phyloP scores from a whole-genome alignment of 768 basidiomycete species.

The Gloeophyllum trabeum region DNA sequence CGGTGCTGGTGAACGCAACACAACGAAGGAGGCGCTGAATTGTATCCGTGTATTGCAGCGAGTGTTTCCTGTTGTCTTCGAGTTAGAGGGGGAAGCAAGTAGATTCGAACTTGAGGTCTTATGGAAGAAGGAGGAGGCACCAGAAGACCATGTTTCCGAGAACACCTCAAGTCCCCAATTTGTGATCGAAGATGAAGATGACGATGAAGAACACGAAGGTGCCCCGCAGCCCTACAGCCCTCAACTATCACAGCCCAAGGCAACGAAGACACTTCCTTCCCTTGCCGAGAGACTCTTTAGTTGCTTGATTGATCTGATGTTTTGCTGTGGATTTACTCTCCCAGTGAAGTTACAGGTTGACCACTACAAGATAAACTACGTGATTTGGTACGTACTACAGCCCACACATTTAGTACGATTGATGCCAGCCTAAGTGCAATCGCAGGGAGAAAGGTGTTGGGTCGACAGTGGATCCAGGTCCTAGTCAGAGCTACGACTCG shows the following conservation, averaged over 20 bases:
- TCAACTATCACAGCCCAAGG: conserved; percentile 8
- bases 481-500: conserved; percentile 50
- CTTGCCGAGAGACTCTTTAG: conserved; percentile 73
- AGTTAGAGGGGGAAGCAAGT: conserved; percentile 60
- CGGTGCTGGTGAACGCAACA: conserved; percentile 41
- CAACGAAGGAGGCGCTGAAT: conserved; percentile 84
- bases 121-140: conserved; percentile 61
- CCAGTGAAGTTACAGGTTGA: conserved; percentile 68
- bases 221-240: conserved; percentile 4
- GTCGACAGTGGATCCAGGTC: conserved; percentile 65
- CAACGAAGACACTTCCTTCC: conserved; percentile 47
- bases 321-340: conserved; percentile 90
- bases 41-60: conserved; percentile 86
- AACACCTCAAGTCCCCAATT: conserved; percentile 41
- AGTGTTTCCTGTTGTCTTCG: conserved; percentile 84
- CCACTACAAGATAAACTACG: conserved; percentile 75
- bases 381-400: conserved; percentile 73
- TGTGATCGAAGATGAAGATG: conserved; percentile 83
- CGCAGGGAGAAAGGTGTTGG: conserved; percentile 92
- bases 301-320: conserved; percentile 76
- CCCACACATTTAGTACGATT: no score
- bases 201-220: conserved; percentile 22
- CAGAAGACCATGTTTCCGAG: conserved; percentile 19
- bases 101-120: conserved; percentile 70
- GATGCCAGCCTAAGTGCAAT: background rate